These are phyloP conservation scores for Entophlyctis helioformis DNA, from an alignment of 192 early-diverging fungal genomes.

Conservation along the genomic window DNA sequence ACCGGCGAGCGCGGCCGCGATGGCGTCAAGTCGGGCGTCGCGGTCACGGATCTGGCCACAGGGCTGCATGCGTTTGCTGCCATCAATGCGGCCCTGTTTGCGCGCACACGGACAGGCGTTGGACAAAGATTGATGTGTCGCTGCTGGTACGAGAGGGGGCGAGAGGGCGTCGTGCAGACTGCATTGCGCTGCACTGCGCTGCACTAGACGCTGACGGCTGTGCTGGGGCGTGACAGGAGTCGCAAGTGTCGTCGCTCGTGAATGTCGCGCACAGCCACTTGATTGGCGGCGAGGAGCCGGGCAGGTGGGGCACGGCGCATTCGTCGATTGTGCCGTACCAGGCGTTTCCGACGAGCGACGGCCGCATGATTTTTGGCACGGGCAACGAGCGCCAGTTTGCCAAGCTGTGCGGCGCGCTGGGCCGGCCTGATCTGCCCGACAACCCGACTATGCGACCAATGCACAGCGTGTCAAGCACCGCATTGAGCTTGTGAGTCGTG, in stretches of 20 bases:
- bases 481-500: constrained; percentile 20
- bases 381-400: constrained; percentile 82
- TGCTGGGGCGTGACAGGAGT: constrained; percentile 31
- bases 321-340: constrained; percentile 91
- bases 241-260: constrained; percentile 74
- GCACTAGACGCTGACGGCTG: background rate
- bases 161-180: background rate
- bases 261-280: constrained; percentile 86
- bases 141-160: constrained; percentile 31
- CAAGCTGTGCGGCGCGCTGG: constrained; percentile 48
- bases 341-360: constrained; percentile 60
- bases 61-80: constrained; percentile 84
- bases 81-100: constrained; percentile 75
- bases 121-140: constrained; percentile 86
- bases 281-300: constrained; percentile 58
- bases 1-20: constrained; percentile 72
- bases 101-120: constrained; percentile 43
- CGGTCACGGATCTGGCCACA: constrained; percentile 70
- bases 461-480: constrained; percentile 62
- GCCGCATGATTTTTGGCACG: constrained; percentile 75
- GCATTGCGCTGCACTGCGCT: background rate
- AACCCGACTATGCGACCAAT: constrained; percentile 57
- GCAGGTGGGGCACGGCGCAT: constrained; percentile 76
- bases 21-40: constrained; percentile 92
- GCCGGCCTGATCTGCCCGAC: constrained; percentile 27